Percentiles rank a stretch among this genome's conserved stretches.
Conservation (phyloP, 306 rosid species). For the Albizia julibrissin region DNA sequence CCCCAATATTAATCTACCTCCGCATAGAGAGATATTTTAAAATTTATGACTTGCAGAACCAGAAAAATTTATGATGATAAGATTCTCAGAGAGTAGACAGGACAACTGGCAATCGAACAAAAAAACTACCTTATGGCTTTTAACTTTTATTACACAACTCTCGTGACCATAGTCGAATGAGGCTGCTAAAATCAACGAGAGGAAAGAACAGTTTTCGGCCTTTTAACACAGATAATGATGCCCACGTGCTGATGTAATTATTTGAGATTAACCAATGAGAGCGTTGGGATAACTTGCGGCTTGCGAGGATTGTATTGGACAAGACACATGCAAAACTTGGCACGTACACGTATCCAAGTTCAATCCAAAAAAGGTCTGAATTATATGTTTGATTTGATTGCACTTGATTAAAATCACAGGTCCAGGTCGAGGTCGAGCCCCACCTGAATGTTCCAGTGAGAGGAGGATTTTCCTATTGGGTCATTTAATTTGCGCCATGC, state of each 20-base stretch:
- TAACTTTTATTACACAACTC: background rate
- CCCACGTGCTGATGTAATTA: background rate
- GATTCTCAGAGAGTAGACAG: background rate
- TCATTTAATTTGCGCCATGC: background rate
- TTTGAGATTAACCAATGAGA: no score
- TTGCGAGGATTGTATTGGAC: background rate
- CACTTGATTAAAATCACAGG: background rate
- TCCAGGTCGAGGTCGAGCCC: background rate
- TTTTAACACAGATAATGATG: background rate
- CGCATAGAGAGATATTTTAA: no score
- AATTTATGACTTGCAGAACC: slow-evolving; percentile 7
- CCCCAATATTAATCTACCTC: no score
- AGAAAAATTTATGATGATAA: slow-evolving; percentile 16
- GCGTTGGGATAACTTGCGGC: background rate
- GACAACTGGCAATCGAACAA: slow-evolving; percentile 18
- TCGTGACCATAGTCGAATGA: background rate
- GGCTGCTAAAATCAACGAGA: background rate
- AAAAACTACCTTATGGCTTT: background rate
- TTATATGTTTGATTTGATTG: background rate
- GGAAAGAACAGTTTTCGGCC: no score
- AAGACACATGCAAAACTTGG: background rate
- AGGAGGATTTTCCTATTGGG: no score
- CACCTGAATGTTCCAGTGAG: background rate
- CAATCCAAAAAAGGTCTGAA: background rate
- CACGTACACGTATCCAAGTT: background rate